phyloP scores from a whole-genome alignment of 306 rosid genomes.

The Pterocarpus macrocarpus region DNA sequence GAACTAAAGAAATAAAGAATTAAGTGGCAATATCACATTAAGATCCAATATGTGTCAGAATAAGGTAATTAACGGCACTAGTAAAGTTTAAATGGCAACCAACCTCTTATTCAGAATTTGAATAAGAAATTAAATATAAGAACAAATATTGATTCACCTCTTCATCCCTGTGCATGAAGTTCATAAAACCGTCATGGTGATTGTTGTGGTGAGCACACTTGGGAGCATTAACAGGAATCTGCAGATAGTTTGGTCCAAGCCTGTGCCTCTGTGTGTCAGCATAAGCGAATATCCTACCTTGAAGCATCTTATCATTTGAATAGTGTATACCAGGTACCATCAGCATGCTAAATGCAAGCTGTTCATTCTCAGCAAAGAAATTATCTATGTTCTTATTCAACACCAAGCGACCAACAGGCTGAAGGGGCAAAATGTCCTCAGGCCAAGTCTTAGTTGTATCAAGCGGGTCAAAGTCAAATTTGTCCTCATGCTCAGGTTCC shows the following conservation, averaged over 20 bases:
- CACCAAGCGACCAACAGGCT: constrained; percentile 92
- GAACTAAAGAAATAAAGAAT: background rate
- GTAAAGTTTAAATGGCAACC: background rate
- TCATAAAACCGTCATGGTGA: constrained; percentile 89
- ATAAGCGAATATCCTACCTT: constrained; percentile 75
- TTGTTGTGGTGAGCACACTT: constrained; percentile 85
- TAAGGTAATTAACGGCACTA: background rate
- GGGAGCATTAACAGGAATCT: constrained; percentile 87
- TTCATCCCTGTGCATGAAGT: constrained; percentile 90
- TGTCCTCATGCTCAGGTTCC: constrained; percentile 81
- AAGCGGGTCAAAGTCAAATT: constrained; percentile 82
- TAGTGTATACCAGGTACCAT: constrained; percentile 80
- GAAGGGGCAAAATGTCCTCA: constrained; percentile 84
- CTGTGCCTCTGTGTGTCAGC: constrained; percentile 88
- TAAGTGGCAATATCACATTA: background rate
- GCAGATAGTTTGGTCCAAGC: constrained; percentile 91
- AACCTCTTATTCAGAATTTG: background rate
- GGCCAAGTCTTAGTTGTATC: constrained; percentile 94
- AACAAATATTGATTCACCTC: constrained; percentile 53
- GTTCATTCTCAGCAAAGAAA: constrained; percentile 90
- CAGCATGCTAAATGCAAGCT: constrained; percentile 82
- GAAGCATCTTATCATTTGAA: constrained; percentile 88
- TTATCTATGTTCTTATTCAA: constrained; percentile 85
- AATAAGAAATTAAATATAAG: too few species aligned
- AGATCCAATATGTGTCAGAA: background rate